Conservation (phyloP, 2,329 filamentous ascomycete species). For the Pyricularia grisea region DNA sequence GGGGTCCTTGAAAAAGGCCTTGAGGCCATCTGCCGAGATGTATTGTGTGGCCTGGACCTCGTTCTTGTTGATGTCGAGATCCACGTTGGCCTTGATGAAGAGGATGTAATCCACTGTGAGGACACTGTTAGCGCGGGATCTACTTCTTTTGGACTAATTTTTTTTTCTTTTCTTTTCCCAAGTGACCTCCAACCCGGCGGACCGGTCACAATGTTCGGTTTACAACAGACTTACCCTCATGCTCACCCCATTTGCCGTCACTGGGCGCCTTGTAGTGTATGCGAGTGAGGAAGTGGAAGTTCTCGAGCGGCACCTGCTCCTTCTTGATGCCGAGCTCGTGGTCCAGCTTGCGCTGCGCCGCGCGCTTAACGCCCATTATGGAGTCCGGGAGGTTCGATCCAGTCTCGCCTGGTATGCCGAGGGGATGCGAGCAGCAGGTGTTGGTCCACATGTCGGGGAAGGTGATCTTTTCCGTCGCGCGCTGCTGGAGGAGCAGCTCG, state of each 20-base stretch:
- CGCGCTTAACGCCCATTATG: slow-evolving; percentile 78
- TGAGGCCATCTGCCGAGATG: slow-evolving; percentile 73
- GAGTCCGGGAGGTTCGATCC: slow-evolving; percentile 73
- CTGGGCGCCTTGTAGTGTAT: slow-evolving; percentile 98
- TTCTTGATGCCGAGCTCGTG: slow-evolving; percentile 91
- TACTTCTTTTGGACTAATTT: background rate
- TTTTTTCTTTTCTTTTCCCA: background rate
- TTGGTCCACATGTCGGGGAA: slow-evolving; percentile 99
- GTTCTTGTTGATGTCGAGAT: slow-evolving; percentile 73
- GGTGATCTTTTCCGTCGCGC: slow-evolving; percentile 93
- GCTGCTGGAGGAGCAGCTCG: slow-evolving; percentile 87
- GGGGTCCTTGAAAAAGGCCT: slow-evolving; percentile 74
- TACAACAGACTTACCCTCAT: slow-evolving; percentile 44
- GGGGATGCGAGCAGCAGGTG: slow-evolving; percentile 96
- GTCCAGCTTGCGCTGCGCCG: slow-evolving; percentile 85
- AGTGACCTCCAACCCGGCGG: background rate
- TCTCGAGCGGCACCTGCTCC: slow-evolving; percentile 79
- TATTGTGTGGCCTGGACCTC: slow-evolving; percentile 82
- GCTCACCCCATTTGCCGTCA: slow-evolving; percentile 97
- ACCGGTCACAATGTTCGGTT: background rate
- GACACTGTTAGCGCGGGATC: background rate
- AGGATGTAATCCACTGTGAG: slow-evolving; percentile 87
- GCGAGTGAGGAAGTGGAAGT: slow-evolving; percentile 88
- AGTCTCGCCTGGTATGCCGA: slow-evolving; percentile 86
- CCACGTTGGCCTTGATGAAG: slow-evolving; percentile 91